Base-by-base conservation (phyloP, 2,329 filamentous ascomycete species). In the Malbranchea cinnamomea region DNA sequence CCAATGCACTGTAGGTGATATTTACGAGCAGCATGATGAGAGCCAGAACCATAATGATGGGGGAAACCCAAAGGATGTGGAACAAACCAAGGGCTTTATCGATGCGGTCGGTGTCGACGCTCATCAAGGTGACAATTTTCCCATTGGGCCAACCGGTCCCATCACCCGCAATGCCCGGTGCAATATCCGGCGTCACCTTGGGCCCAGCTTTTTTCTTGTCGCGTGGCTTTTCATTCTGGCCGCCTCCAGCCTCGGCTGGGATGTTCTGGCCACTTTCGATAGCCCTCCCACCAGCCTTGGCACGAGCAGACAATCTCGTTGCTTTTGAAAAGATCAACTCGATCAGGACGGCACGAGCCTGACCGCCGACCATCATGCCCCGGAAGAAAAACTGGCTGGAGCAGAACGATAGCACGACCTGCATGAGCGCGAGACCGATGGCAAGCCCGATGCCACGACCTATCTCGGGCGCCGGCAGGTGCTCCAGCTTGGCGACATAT, bases 301-400 rank as follows among this genome's bases (percentile, higher is more conserved):
- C 89, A 29, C 85, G 69, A 7, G 78, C 82, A 0, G 85, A 94
- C 10, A 95, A 68, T 29, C 74, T 75, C 76, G 94, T 83, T 2
- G 83, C 74, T 54, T 95, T 95, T 50, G 89, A 81, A 46, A 92
- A 95, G 34, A 95, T 83, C 35, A 84, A 59, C 13, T 79, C 72
- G 41, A 94, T 92, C 24, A 95, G 60, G 0, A 82, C 78, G 1
- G 76, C 83, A 49, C 87, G 70, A 5, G 71, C 60, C 57, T 94
- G 77, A 0, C 83, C 89, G 38, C 87, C 89, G 22, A 91, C 72
- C 58, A 91, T 75, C 78, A 93, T 91, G 13, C 87, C 84, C 13
- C 76, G 73, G 47, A 87, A 95, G 47, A 95, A 77, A 57, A 92
- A 94, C 47, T 95, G 87, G 46, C 85, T 91, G 2, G 75, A 82